Evolutionary conservation across 78 protist genomes (phyloP), one percentile per base, ranked within the genome.

Genomic region (Pelomyxa schiedti): DNA sequence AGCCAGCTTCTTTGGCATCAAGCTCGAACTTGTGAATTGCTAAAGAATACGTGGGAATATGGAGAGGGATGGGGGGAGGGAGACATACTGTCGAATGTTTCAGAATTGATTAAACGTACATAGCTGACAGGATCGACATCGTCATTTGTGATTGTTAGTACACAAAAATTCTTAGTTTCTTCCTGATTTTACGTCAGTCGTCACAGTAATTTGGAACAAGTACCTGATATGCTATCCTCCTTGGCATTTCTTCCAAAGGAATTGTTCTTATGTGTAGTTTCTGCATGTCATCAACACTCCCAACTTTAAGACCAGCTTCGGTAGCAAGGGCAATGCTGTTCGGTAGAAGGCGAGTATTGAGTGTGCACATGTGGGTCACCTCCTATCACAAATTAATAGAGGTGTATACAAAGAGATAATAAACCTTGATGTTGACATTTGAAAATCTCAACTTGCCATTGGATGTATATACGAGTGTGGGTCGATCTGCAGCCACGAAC

Each of bases 281-380:
- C 79, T 93, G 94, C 39, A 94, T 84, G 41, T 84, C 91, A 47
- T 94, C 95, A 28, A 94, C 83, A 3, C 80, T 69, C n/a, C 89
- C 89, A 38, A 85, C 76, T 22, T 39, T 2, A 29, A 89, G 64
- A 8, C 72, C 38, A 9, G 26, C 72, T 29, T 78, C 91, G 2
- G 84, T 42, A 4, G 92, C 85, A 53, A 90, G 36, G 24, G 93
- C 96, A 42, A 92, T 77, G n/a, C 65, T n/a, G 70, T 16, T 80
- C 92, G 4, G 88, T 80, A 53, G 84, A 78, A 2, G 77, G 77
- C n/a, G n/a, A 0, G 84, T 40, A 67, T 78, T 38, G 82, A 94
- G 87, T 7, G 90, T 79, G 65, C 88, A 53, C 66, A 94, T 84
- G 39, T 66, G 26, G 36, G 64, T 16, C 29, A 83, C 88, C 5